These are phyloP conservation scores for Tetracentron sinense DNA, from an alignment of 164 flowering plant species.

Conservation along the genomic window DNA sequence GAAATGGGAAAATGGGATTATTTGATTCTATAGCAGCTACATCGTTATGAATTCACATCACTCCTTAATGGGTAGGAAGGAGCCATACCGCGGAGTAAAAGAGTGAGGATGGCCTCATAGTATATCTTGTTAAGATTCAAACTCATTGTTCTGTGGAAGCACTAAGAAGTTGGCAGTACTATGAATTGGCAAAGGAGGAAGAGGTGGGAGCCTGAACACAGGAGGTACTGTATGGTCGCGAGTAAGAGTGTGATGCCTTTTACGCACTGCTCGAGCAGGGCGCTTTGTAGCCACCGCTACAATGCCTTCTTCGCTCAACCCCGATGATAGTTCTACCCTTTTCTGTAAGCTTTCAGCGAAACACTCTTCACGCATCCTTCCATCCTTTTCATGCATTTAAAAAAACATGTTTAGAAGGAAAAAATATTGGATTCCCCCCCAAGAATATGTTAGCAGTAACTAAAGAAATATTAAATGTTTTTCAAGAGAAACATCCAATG, in stretches of 20 bases:
- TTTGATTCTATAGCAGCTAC: neutral
- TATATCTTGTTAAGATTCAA: conserved; percentile 6
- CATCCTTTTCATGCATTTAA: conserved; percentile 21
- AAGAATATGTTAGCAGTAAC: neutral
- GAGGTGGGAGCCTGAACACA: neutral
- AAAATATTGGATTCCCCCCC: neutral
- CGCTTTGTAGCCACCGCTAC: conserved; percentile 18
- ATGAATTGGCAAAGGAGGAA: conserved; percentile 7
- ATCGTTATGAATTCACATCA: neutral
- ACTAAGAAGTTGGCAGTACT: conserved; percentile 14
- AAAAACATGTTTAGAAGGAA: neutral
- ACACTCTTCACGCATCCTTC: conserved; percentile 28
- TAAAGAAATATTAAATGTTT: neutral
- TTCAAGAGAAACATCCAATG: no score
- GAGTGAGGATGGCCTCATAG: neutral
- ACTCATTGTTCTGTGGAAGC: conserved; percentile 19
- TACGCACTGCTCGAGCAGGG: conserved; percentile 36
- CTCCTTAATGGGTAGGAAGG: neutral
- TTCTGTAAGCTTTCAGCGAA: conserved; percentile 30
- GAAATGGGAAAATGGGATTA: neutral
- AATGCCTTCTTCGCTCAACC: conserved; percentile 20
- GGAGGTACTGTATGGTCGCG: conserved; percentile 15
- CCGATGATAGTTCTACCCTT: conserved; percentile 27
- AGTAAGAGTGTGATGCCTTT: conserved; percentile 44
- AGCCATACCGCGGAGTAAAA: neutral